Evolutionary conservation across 192 early-diverging fungal genomes (phyloP), one percentile per base, ranked within the genome.

Genomic region (Backusella psychrophila): DNA sequence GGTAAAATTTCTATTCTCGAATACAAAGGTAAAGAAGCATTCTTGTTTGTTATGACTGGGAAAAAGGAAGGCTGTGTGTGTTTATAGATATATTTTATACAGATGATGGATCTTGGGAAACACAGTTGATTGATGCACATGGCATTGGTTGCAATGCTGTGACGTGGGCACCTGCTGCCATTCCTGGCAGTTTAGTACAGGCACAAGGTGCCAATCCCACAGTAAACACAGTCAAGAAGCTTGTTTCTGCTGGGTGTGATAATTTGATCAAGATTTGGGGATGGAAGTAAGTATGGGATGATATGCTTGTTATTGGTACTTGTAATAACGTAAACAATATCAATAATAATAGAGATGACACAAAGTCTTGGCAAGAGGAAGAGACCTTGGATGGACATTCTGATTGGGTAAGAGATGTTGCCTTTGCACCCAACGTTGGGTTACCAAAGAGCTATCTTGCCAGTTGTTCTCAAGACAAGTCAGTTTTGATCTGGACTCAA

Each of bases 391-490:
- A 96, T 66, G 95, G 94, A 7, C 98, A 99, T 81, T 87, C 91
- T 34, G 97, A 99, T 81, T 99, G 98, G 98, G 96, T 99, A 17
- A 90, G 98, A 29, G 98, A 99, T 83, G 94, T 99, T 52, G 92
- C 96, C 11, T 99, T 93, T 86, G 97, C 98, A 35, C 98, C 98
- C 26, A 96, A 93, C 81, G 89, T 98, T 78, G 98, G 98, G 1
- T 87, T 98, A 5, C 91, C 95, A 39, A 91, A 90, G 82, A 94
- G 86, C 74, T 95, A 95, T 79, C 84, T 99, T 44, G 98, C 98
- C 11, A 93, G 90, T 59, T 98, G 96, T 84, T 97, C 96, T 38
- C 98, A 99, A 80, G 98, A 99, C 84, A 95, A 96, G 78, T 92
- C 95, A 31, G 98, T 99, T 7, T 80, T 93, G 31, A 97, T 99